These are phyloP conservation scores for Xerocomellus amylosporus DNA, from an alignment of 768 basidiomycete species.

Conservation along the genomic window DNA sequence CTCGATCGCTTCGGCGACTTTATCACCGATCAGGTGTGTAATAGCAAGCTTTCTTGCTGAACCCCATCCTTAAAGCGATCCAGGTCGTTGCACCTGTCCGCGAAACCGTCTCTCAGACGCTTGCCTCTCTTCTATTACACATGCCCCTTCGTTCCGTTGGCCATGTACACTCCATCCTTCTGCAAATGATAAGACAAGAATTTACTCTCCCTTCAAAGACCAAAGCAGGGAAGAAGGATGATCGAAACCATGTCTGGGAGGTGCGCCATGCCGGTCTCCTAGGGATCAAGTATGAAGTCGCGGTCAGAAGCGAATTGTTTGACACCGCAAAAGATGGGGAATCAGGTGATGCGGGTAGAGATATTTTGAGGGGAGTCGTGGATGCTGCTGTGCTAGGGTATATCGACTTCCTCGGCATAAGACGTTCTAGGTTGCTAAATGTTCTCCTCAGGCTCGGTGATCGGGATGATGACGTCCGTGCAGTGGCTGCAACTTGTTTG, in stretches of 20 bases:
- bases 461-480: slow-evolving; percentile 92
- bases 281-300: slow-evolving; percentile 97
- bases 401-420: background rate
- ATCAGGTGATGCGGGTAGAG: slow-evolving; percentile 42
- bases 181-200: slow-evolving; percentile 93
- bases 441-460: slow-evolving; percentile 68
- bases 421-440: slow-evolving; percentile 5
- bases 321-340: slow-evolving; percentile 36
- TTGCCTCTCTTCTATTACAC: slow-evolving; percentile 84
- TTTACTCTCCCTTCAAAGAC: slow-evolving; percentile 48
- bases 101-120: slow-evolving; percentile 91
- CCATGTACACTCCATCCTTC: slow-evolving; percentile 78
- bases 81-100: slow-evolving; percentile 93
- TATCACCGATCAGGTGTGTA: slow-evolving; percentile 77
- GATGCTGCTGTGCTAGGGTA: slow-evolving; percentile 91
- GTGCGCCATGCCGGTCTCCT: slow-evolving; percentile 96
- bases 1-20: slow-evolving; percentile 99
- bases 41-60: background rate
- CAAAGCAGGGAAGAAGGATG: slow-evolving; percentile 34
- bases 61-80: background rate
- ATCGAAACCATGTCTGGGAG: slow-evolving; percentile 81
- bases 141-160: slow-evolving; percentile 80
- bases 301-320: slow-evolving; percentile 85
- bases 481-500: slow-evolving; percentile 90
- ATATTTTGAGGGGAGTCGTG: slow-evolving; percentile 77